Percentiles rank a stretch among this genome's conserved stretches.
phyloP scores from a whole-genome alignment of 345 rosid genomes.

The Hypericum perforatum region DNA sequence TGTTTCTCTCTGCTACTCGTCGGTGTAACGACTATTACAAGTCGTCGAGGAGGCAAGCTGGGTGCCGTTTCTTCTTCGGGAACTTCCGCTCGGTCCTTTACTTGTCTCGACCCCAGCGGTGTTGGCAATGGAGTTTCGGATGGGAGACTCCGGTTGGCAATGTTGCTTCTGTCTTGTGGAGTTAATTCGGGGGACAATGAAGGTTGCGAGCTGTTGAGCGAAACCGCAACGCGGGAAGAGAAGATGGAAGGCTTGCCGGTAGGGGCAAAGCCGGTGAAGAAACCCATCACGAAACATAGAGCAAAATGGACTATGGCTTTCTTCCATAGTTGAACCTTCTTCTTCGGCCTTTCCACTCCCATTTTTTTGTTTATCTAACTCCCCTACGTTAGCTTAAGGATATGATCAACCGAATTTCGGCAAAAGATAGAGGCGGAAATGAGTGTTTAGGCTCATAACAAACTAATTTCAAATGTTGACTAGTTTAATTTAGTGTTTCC shows the following conservation, averaged over 20 bases:
- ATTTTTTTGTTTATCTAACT: constrained; percentile 3
- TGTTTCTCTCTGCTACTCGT: constrained; percentile 25
- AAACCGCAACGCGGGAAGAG: background rate
- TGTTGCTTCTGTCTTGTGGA: constrained; percentile 4
- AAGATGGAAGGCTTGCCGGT: constrained; percentile 40
- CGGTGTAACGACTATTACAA: constrained; percentile 60
- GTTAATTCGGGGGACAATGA: constrained; percentile 19
- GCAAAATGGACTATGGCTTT: constrained; percentile 71
- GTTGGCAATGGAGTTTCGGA: constrained; percentile 22
- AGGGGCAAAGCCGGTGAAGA: constrained; percentile 87
- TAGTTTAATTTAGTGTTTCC: no score
- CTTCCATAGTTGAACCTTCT: constrained; percentile 73
- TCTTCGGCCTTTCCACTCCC: constrained; percentile 74
- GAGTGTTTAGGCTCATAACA: background rate
- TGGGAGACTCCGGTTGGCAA: constrained; percentile 20
- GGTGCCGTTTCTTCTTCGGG: constrained; percentile 1
- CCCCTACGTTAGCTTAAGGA: no score
- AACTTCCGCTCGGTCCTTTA: background rate
- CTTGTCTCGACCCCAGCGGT: constrained; percentile 13
- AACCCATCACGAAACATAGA: constrained; percentile 80
- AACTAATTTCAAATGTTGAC: background rate
- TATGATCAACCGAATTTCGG: no score
- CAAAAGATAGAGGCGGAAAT: background rate
- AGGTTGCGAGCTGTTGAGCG: constrained; percentile 11
- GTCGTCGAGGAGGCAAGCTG: constrained; percentile 28